Base-by-base conservation (phyloP, 1,284 basidiomycete genomes). In the Rhizoctonia solani region DNA sequence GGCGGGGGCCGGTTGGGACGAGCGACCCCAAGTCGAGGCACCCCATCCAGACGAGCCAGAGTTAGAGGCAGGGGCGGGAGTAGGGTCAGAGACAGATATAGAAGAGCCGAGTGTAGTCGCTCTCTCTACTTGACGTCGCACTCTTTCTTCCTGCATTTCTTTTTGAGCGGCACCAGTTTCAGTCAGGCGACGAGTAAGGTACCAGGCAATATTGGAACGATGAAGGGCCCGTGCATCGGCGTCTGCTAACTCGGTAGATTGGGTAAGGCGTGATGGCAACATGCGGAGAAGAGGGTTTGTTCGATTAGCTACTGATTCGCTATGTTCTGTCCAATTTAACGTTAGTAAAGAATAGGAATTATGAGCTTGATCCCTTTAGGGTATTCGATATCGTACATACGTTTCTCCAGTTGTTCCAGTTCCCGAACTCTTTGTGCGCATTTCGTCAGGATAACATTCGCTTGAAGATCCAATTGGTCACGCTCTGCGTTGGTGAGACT, bases 381-480 rank as follows among this genome's bases (percentile, higher is more conserved):
- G 21, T 71, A 71, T 27, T 72, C 71, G 16, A 71, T 68, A 27
- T 4, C 11, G 63, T 3, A 78, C 87, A 74, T 77, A 95, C 93
- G 84, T 76, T 90, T 89, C 78, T 96, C 94, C 14, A 93, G 79
- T 23, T 81, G 80, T 74, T 96, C 93, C 81, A 96, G 87, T 77
- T 90, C 87, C 74, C 87, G 88, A 23, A 96, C 89, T 69, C 90
- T 82, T 70, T 94, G 89, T 16, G 93, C 85, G 76, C 91, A 94
- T 66, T 87, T 86, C 59, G 86, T 85, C 67, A 96, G 80, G 58
- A 94, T 88, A 68, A 92, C 82, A 69, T 89, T 87, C 29, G 92
- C 88, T 75, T 95, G 92, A 70, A 93, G 80, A 79, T 96, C 94
- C 69, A 96, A 90, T 76, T 95, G 90, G 77, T 95, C 93, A 59